phyloP scores from a whole-genome alignment of 371 early-diverging fungal genomes.

The Ordospora pajunii region DNA sequence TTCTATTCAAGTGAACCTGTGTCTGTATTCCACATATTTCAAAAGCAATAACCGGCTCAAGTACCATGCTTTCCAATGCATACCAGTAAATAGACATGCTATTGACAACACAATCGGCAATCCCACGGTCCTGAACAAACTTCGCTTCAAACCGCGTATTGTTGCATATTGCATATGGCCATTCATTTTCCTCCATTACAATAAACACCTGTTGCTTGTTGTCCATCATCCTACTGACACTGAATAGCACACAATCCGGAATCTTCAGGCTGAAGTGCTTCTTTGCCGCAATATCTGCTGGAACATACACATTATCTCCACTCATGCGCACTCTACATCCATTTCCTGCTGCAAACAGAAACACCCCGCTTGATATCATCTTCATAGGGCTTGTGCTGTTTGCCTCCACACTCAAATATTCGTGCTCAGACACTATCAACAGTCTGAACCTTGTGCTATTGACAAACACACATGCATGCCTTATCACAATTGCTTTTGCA shows the following conservation, averaged over 20 bases:
- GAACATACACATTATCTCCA: background rate
- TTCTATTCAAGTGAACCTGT: background rate
- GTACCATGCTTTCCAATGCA: background rate
- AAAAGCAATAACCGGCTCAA: background rate
- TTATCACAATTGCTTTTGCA: background rate
- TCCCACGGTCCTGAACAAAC: background rate
- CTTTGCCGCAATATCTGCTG: background rate
- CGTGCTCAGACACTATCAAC: background rate
- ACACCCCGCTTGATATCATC: background rate
- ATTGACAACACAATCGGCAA: background rate
- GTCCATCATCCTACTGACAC: background rate
- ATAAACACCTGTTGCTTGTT: background rate
- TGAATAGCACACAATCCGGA: background rate
- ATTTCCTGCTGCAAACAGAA: background rate
- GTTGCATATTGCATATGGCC: background rate
- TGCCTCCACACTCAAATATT: background rate
- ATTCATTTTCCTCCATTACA: background rate
- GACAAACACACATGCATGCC: background rate
- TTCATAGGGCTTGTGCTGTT: background rate
- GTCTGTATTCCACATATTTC: background rate
- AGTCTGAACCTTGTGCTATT: background rate
- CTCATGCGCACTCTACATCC: background rate
- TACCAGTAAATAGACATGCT: background rate
- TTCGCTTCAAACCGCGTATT: background rate
- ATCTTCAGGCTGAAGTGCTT: background rate